A percentile compares a stretch with the other conserved stretches of the same genome.
Evolutionary conservation across 805 yeast genomes (phyloP).

Genomic region (Lachancea sp.): DNA sequence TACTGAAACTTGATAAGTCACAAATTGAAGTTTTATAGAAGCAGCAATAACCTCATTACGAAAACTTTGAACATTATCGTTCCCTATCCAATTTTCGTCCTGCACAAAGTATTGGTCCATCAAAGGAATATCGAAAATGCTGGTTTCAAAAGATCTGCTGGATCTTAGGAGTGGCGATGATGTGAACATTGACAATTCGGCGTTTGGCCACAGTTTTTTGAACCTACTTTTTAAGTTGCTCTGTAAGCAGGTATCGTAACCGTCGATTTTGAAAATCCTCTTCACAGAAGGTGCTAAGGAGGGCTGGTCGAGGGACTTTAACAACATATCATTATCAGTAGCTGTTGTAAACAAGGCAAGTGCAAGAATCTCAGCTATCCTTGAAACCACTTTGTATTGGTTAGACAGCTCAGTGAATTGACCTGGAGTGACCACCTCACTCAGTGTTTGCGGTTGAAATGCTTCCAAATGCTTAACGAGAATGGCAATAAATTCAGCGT

Average conservation of each 20-base stretch:
- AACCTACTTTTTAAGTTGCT: slow-evolving; percentile 42
- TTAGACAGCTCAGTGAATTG: slow-evolving; percentile 41
- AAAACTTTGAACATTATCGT: slow-evolving; percentile 27
- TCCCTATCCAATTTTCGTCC: slow-evolving; percentile 41
- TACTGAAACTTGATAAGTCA: slow-evolving; percentile 59
- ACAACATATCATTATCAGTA: slow-evolving; percentile 39
- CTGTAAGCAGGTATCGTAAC: slow-evolving; percentile 43
- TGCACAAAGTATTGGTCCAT: slow-evolving; percentile 53
- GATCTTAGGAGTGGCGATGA: slow-evolving; percentile 40
- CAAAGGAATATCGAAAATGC: slow-evolving; percentile 52
- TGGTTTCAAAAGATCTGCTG: slow-evolving; percentile 45
- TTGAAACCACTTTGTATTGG: slow-evolving; percentile 52
- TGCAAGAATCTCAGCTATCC: slow-evolving; percentile 70
- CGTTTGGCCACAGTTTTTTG: slow-evolving; percentile 41
- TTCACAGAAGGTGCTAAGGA: slow-evolving; percentile 31
- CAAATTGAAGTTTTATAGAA: slow-evolving; percentile 56
- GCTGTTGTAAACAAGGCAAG: slow-evolving; percentile 57
- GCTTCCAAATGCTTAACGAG: slow-evolving; percentile 35
- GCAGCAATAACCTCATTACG: slow-evolving; percentile 49
- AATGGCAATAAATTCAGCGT: slow-evolving; percentile 33
- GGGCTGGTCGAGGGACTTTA: slow-evolving; percentile 36
- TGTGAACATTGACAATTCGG: slow-evolving; percentile 46
- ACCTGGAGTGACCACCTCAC: slow-evolving; percentile 8
- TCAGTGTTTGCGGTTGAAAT: slow-evolving; percentile 22
- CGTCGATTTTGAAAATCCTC: slow-evolving; percentile 40